These are phyloP conservation scores for Rhizopus arrhizus DNA, from an alignment of 371 early-diverging fungal species.

Conservation along the genomic window DNA sequence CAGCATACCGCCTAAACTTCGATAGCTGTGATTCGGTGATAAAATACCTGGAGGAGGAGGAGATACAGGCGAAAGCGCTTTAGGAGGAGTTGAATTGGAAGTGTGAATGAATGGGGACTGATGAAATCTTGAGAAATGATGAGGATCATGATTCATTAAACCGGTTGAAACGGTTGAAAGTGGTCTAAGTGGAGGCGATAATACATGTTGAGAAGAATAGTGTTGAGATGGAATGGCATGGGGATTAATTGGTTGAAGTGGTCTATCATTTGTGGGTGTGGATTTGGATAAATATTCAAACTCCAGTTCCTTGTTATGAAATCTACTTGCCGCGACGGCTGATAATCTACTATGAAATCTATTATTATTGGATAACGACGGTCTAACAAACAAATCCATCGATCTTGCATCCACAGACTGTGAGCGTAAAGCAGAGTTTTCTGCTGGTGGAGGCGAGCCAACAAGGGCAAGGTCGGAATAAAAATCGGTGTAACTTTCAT, in stretches of 20 bases:
- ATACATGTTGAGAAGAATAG: not conserved
- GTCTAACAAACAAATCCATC: constrained; percentile 22
- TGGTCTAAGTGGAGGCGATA: constrained; percentile 11
- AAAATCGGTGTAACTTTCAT: constrained; percentile 20
- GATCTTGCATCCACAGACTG: constrained; percentile 30
- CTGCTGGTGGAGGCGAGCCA: constrained; percentile 10
- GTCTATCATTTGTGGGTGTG: constrained; percentile 25
- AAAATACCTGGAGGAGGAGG: constrained; percentile 33
- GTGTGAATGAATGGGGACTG: constrained; percentile 19
- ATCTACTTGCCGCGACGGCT: constrained; percentile 2
- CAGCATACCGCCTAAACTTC: constrained; percentile 24
- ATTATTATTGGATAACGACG: constrained; percentile 14
- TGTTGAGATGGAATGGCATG: constrained; percentile 4
- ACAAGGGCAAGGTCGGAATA: constrained; percentile 27
- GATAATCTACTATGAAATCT: no score
- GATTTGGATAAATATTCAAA: constrained; percentile 36
- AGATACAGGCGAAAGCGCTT: constrained; percentile 34
- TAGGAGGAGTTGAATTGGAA: constrained; percentile 34
- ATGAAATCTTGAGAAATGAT: constrained; percentile 17
- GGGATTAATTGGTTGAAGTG: constrained; percentile 18
- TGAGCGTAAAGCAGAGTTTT: constrained; percentile 28
- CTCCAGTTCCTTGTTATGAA: constrained; percentile 13
- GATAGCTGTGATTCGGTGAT: constrained; percentile 24
- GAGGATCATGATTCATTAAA: constrained; percentile 17
- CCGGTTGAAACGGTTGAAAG: constrained; percentile 21